A percentile compares a stretch with the other conserved stretches of the same genome.
Evolutionary conservation across 2,329 filamentous ascomycete species (phyloP).

Genomic region (Aphanocladium album): DNA sequence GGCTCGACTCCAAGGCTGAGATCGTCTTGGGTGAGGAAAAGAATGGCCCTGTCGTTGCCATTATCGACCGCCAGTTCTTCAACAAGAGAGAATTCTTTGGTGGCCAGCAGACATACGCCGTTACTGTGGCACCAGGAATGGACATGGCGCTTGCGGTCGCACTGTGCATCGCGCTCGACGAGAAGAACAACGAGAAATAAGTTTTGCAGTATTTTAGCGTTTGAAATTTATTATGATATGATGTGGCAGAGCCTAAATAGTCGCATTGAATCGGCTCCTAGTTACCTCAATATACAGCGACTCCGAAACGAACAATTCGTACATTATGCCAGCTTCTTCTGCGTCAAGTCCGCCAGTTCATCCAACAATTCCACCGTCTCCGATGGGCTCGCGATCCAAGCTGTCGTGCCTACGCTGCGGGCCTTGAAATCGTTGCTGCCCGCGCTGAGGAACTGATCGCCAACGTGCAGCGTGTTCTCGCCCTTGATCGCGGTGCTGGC

Average conservation of each 20-base stretch:
- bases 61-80: constrained; percentile 54
- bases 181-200: constrained; percentile 46
- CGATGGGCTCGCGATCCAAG: constrained; percentile 83
- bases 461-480: constrained; percentile 83
- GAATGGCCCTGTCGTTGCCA: constrained; percentile 47
- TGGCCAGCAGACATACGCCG: constrained; percentile 60
- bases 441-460: constrained; percentile 93
- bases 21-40: constrained; percentile 46
- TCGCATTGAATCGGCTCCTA: neutral
- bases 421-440: constrained; percentile 98
- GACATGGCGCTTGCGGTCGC: constrained; percentile 62
- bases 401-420: constrained; percentile 83
- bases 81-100: constrained; percentile 53
- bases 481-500: constrained; percentile 50
- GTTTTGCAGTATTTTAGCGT: no score
- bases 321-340: constrained; percentile 34
- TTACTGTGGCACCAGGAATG: constrained; percentile 59
- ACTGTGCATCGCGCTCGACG: constrained; percentile 63
- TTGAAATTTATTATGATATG: neutral
- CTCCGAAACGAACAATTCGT: neutral
- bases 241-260: neutral
- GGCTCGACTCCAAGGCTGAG: constrained; percentile 50
- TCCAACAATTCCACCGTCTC: constrained; percentile 90
- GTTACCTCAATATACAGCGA: neutral
- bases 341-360: constrained; percentile 63